phyloP scores from a whole-genome alignment of 805 yeast genomes.

The Jamesozyma piceae region DNA sequence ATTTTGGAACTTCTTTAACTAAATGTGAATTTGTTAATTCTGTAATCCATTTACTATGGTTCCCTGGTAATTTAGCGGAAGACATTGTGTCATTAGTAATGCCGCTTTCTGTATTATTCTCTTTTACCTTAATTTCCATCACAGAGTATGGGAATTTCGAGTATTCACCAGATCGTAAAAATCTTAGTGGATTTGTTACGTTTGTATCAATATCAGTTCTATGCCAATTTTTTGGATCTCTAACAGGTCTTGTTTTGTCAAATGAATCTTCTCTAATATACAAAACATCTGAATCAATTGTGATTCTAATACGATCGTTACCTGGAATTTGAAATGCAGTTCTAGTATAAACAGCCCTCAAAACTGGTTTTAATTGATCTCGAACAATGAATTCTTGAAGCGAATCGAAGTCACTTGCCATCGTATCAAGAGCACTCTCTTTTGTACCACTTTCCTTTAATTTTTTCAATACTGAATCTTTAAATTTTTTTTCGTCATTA shows the following conservation, averaged over 20 bases:
- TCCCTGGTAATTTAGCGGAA: conserved; percentile 35
- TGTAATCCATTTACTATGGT: conserved; percentile 65
- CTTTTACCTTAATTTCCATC: conserved; percentile 72
- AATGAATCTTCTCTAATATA: conserved; percentile 88
- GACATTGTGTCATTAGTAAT: conserved; percentile 27
- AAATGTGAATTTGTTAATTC: conserved; percentile 76
- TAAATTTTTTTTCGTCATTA: conserved; percentile 36
- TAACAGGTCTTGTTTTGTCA: conserved; percentile 74
- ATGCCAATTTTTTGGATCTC: conserved; percentile 88
- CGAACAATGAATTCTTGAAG: conserved; percentile 55
- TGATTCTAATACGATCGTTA: conserved; percentile 83
- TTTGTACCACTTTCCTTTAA: conserved; percentile 54
- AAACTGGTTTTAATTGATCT: conserved; percentile 67
- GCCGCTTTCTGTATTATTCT: conserved; percentile 23
- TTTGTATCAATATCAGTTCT: conserved; percentile 81
- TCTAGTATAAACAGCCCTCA: conserved; percentile 80
- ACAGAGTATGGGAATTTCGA: conserved; percentile 77
- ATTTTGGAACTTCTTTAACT: conserved; percentile 89
- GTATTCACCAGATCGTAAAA: conserved; percentile 78
- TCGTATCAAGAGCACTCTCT: conserved; percentile 41
- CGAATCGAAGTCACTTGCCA: conserved; percentile 46
- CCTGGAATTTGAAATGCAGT: conserved; percentile 98
- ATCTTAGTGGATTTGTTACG: conserved; percentile 55
- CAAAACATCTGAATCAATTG: conserved; percentile 79
- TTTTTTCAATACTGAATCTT: conserved; percentile 48